Base-by-base conservation (phyloP, 805 yeast species). In the Metschnikowia proteae region DNA sequence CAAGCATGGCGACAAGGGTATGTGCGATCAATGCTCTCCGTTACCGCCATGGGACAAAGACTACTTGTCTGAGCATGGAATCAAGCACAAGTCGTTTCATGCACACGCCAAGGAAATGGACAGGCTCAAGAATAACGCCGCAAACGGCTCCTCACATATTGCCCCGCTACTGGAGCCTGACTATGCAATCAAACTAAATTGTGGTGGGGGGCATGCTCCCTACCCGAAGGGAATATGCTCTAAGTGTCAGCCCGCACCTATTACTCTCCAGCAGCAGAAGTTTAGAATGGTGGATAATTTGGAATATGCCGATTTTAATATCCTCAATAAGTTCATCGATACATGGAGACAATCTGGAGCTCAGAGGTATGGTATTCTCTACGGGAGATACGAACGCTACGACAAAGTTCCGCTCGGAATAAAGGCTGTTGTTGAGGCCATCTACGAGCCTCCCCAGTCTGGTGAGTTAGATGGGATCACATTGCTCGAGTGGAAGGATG, bases 241-340 rank as follows among this genome's bases (percentile, higher is more conserved):
- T 11, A 88, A 90, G 66, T 92, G 99, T 68, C 98, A 92, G 66
- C 98, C 99, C 0, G 83, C 96, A 1, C 94, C 97, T 0, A 88
- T 94, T 51, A 91, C 98, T 0, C 73, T 94, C 53, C 96, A 86
- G 65, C 90, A 83, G 65, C 99, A 94, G 65, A 73, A 76, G 32
- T 94, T 88, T 66, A 79, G 99, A 59, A 88, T 94, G 96, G 97
- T 95, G 28, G 99, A 94, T 65, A 98, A 94, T 68, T 94, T 94
- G 29, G 99, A 94, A 64, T 88, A 91, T 65, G 82, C 88, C 25
- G 81, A 81, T 50, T 81, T 90, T 45, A 73, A 75, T 9, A 77
- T 90, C 26, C 80, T 94, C 46, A 88, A 94, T 65, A 73, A 78
- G 33, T 94, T 94, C 65, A 88, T 94, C 48, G 95, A 94, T 56